Conservation (phyloP, 2,329 filamentous ascomycete genomes). For the Periconia macrospinosa region DNA sequence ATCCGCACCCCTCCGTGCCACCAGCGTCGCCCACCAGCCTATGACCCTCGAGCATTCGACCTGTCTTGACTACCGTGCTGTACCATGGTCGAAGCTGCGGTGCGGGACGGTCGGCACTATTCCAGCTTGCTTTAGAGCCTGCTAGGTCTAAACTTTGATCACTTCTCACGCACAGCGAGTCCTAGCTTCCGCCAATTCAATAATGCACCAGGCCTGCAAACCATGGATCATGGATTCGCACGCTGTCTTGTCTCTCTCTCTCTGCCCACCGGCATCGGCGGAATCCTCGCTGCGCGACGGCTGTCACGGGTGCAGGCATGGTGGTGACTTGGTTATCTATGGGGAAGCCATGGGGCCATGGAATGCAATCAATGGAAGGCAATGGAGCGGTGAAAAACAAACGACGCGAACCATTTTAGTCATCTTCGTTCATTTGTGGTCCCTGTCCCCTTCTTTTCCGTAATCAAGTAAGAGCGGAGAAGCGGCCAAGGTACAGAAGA, state of each 20-base stretch:
- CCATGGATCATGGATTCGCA: constrained; percentile 16
- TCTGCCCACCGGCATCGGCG: constrained; percentile 21
- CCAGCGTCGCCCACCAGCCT: constrained; percentile 32
- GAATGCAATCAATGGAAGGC: constrained; percentile 6
- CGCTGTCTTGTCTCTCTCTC: background rate
- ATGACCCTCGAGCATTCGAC: too few relatives aligned
- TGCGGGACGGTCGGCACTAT: constrained; percentile 34
- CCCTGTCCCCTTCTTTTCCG: too few relatives aligned
- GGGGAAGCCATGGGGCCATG: constrained; percentile 29
- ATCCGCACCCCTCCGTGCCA: constrained; percentile 26
- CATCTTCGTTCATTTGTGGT: background rate
- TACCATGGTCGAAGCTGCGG: background rate
- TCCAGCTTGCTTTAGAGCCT: constrained; percentile 10
- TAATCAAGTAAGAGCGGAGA: constrained; percentile 1
- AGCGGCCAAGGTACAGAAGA: constrained; percentile 5
- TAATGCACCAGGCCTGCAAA: constrained; percentile 8
- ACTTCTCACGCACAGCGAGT: constrained; percentile 8
- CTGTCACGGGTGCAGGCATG: constrained; percentile 12
- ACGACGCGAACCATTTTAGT: constrained; percentile 11
- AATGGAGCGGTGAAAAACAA: background rate
- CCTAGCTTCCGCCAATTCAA: constrained; percentile 25
- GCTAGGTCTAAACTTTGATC: constrained; percentile 11
- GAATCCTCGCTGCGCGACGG: constrained; percentile 13
- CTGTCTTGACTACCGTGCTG: background rate
- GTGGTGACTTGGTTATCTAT: too few relatives aligned